phyloP scores from a whole-genome alignment of 148 eudicot genomes.

The Hydrangea macrophylla region DNA sequence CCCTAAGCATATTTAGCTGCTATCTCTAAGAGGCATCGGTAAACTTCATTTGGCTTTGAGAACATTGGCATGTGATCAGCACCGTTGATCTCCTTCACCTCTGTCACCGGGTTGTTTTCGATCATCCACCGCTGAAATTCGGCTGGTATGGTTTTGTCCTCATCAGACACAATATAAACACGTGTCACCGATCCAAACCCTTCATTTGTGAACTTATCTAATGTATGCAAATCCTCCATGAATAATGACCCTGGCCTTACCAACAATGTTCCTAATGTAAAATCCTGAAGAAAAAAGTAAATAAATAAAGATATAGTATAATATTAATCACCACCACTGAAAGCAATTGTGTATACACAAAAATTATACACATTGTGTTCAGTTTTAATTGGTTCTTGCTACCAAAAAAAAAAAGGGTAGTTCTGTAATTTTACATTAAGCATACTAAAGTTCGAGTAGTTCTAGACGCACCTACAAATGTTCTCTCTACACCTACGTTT shows the following conservation, averaged over 20 bases:
- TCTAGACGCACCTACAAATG: no score
- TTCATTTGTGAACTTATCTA: slow-evolving; percentile 18
- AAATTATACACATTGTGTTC: no score
- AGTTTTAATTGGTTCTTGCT: no score
- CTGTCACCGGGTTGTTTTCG: slow-evolving; percentile 30
- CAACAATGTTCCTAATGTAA: slow-evolving; percentile 14
- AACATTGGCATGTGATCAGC: slow-evolving; percentile 66
- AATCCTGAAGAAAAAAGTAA: slow-evolving; percentile 15
- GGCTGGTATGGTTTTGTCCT: slow-evolving; percentile 29
- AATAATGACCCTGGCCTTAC: slow-evolving; percentile 25
- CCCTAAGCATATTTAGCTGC: slow-evolving; percentile 17
- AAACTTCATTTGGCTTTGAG: slow-evolving; percentile 36
- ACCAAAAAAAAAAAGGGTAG: no score
- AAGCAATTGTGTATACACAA: no score
- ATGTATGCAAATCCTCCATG: slow-evolving; percentile 19
- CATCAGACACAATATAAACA: slow-evolving; percentile 30
- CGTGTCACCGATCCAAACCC: slow-evolving; percentile 33
- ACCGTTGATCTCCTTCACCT: slow-evolving; percentile 33
- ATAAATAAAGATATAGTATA: no score
- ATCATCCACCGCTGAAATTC: slow-evolving; percentile 46
- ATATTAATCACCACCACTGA: no score
- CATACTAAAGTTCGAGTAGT: no score
- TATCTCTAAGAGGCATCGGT: slow-evolving; percentile 28
- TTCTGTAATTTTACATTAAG: no score
- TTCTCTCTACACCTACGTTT: no score